Evolutionary conservation across 495 filamentous ascomycete species (phyloP).

Genomic region (Aspergillus steynii): DNA sequence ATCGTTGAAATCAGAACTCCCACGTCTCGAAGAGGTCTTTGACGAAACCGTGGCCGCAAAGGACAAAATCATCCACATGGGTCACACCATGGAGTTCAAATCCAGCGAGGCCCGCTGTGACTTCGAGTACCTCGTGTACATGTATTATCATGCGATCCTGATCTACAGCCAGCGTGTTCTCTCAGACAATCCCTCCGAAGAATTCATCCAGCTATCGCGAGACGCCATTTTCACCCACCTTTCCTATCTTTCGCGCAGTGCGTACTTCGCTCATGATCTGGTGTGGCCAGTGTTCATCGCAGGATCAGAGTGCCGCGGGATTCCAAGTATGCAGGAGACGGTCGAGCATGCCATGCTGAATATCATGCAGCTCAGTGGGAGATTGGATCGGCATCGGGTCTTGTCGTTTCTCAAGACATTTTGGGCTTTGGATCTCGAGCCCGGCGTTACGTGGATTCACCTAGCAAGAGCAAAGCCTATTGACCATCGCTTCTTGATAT

Average conservation of each 20-base stretch:
- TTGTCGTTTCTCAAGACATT: slow-evolving; percentile 22
- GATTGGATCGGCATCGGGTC: slow-evolving; percentile 22
- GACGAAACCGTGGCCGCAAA: slow-evolving; percentile 19
- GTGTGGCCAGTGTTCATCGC: slow-evolving; percentile 31
- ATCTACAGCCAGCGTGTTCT: slow-evolving; percentile 30
- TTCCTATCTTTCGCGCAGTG: slow-evolving; percentile 15
- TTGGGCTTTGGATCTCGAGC: slow-evolving; percentile 15
- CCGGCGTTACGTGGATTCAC: slow-evolving; percentile 17
- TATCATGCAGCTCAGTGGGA: slow-evolving; percentile 23
- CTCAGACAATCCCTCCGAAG: not conserved
- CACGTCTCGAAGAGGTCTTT: slow-evolving; percentile 13
- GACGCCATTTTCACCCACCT: slow-evolving; percentile 23
- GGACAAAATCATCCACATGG: slow-evolving; percentile 14
- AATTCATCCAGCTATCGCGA: slow-evolving; percentile 15
- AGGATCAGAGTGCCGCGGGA: slow-evolving; percentile 24
- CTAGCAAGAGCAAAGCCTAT: slow-evolving; percentile 13
- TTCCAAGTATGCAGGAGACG: slow-evolving; percentile 5
- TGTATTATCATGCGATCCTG: slow-evolving; percentile 29
- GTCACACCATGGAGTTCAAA: slow-evolving; percentile 21
- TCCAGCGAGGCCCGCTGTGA: slow-evolving; percentile 14
- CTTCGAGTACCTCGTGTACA: slow-evolving; percentile 22
- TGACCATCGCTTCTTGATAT: slow-evolving; percentile 14
- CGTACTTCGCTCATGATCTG: slow-evolving; percentile 26
- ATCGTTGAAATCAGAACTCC: not conserved
- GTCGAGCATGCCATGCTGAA: slow-evolving; percentile 13